A percentile compares a stretch with the other conserved stretches of the same genome.
phyloP scores from a whole-genome alignment of 805 yeast genomes.

The Lipomyces lipofer region DNA sequence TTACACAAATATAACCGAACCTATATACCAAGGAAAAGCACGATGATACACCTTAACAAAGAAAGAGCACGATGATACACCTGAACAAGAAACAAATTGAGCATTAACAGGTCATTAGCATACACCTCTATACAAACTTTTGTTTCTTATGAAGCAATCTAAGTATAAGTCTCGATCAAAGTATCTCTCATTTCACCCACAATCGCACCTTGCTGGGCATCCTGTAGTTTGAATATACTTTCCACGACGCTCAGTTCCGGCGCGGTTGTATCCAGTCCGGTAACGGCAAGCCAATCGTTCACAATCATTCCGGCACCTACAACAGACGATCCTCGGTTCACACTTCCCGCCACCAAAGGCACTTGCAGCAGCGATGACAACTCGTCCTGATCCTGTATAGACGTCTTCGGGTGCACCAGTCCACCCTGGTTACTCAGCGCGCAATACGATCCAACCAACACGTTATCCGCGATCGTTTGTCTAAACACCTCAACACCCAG shows the following conservation, averaged over 20 bases:
- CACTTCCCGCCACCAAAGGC: conserved; percentile 97
- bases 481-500: conserved; percentile 98
- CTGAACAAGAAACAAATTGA: no score
- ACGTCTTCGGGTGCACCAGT: conserved; percentile 95
- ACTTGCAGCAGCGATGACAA: conserved; percentile 91
- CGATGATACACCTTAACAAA: no score
- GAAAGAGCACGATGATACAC: no score
- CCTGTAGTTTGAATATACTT: conserved; percentile 91
- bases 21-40: no score
- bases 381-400: conserved; percentile 97
- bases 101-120: no score
- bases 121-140: no score
- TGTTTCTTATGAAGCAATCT: no score
- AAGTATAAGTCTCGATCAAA: conserved; percentile 86
- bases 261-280: conserved; percentile 97
- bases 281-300: conserved; percentile 95
- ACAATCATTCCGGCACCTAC: conserved; percentile 99
- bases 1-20: no score
- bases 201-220: conserved; percentile 84
- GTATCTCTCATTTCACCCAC: conserved; percentile 87
- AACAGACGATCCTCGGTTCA: conserved; percentile 95
- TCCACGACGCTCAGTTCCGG: conserved; percentile 97
- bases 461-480: conserved; percentile 98
- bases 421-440: conserved; percentile 96
- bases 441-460: conserved; percentile 95